phyloP scores from a whole-genome alignment of 2,329 filamentous ascomycete genomes.

The Phialocephala sp. region DNA sequence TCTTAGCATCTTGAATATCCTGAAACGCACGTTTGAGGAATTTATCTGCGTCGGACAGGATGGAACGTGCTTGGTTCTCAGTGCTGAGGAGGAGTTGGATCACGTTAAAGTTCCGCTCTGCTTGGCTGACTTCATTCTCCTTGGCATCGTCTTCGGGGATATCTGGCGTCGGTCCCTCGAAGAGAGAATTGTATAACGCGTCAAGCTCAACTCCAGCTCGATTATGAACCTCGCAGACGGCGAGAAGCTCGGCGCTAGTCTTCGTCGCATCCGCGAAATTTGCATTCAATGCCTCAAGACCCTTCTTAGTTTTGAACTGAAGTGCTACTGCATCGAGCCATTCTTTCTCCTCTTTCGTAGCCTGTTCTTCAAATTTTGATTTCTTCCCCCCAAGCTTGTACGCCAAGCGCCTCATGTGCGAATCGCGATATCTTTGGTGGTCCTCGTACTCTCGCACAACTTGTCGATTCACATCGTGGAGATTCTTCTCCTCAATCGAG shows the following conservation, averaged over 20 bases:
- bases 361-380: conserved; percentile 54
- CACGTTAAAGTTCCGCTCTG: conserved; percentile 47
- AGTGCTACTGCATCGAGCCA: conserved; percentile 59
- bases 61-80: conserved; percentile 49
- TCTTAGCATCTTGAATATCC: conserved; percentile 51
- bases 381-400: conserved; percentile 57
- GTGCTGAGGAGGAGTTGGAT: conserved; percentile 45
- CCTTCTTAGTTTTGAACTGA: conserved; percentile 52
- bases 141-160: conserved; percentile 59
- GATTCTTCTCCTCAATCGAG: conserved; percentile 43
- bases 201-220: conserved; percentile 55
- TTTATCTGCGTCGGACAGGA: conserved; percentile 49
- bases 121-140: conserved; percentile 47
- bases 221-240: conserved; percentile 44
- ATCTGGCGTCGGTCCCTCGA: conserved; percentile 56
- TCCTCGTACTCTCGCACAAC: conserved; percentile 56
- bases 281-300: conserved; percentile 47
- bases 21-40: conserved; percentile 45
- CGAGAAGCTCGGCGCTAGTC: conserved; percentile 46
- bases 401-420: conserved; percentile 56
- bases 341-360: conserved; percentile 59
- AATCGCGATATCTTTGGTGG: conserved; percentile 59
- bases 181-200: conserved; percentile 58
- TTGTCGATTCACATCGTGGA: conserved; percentile 48
- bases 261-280: conserved; percentile 50